A percentile compares a stretch with the other conserved stretches of the same genome.
Conservation (phyloP, 2,329 filamentous ascomycete genomes). For the Pseudocercospora fijiensis region DNA sequence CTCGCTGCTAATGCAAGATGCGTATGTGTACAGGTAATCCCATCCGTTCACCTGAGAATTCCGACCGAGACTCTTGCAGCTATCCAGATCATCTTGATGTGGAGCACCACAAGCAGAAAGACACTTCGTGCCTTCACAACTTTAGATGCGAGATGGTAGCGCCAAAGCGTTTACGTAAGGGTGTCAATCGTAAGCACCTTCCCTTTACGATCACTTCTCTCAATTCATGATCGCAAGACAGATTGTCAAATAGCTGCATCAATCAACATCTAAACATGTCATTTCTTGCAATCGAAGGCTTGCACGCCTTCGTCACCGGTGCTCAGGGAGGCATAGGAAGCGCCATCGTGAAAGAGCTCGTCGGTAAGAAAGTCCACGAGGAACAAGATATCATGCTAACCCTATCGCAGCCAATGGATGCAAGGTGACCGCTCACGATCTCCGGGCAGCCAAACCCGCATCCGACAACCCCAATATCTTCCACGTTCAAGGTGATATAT, state of each 20-base stretch:
- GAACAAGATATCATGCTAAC: conserved; percentile 12
- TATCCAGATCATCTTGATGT: too few species aligned
- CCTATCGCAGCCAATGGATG: conserved; percentile 50
- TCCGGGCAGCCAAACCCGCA: conserved; percentile 40
- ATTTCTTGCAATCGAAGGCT: conserved; percentile 50
- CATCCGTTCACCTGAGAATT: too few species aligned
- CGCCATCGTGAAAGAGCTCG: conserved; percentile 53
- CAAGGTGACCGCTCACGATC: conserved; percentile 55
- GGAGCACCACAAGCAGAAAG: too few species aligned
- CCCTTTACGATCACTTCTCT: background rate
- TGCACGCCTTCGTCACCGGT: conserved; percentile 57
- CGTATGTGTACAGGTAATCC: too few species aligned
- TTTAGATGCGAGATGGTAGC: too few species aligned
- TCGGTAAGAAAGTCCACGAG: conserved; percentile 43
- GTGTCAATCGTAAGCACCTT: background rate
- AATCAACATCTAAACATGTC: conserved; percentile 35
- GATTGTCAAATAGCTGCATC: background rate
- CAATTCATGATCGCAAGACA: background rate
- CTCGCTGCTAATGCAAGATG: too few species aligned
- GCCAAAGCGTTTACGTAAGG: too few species aligned
- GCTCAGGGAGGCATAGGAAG: conserved; percentile 54
- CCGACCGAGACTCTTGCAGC: too few species aligned
- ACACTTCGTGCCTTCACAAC: too few species aligned
- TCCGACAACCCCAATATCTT: conserved; percentile 42
- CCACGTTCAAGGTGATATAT: conserved; percentile 50